Conservation (phyloP, 768 basidiomycete species). For the Coprinopsis cinerea region DNA sequence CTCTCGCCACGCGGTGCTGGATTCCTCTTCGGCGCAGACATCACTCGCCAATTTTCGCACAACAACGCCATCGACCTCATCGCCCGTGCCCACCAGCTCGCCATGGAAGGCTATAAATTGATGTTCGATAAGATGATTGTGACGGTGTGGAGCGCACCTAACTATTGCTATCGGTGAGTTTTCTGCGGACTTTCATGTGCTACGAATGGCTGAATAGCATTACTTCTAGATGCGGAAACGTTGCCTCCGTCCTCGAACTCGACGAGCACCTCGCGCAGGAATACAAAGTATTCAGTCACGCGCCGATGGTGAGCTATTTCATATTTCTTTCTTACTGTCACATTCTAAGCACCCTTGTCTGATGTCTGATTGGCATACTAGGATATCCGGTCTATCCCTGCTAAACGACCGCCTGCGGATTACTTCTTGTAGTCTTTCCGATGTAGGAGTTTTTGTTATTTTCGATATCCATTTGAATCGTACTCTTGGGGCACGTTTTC, state of each 20-base stretch:
- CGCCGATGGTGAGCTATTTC: constrained; percentile 59
- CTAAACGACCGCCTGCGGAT: constrained; percentile 81
- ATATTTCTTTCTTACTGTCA: constrained; percentile 5
- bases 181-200: background rate
- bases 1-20: constrained; percentile 97
- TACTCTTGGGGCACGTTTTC: too few relatives aligned
- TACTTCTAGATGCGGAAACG: constrained; percentile 78
- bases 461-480: too few relatives aligned
- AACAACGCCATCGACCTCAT: constrained; percentile 92
- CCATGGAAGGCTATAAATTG: constrained; percentile 95
- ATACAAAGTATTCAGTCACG: constrained; percentile 93
- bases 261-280: constrained; percentile 91
- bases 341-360: constrained; percentile 4
- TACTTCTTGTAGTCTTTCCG: constrained; percentile 61
- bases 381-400: constrained; percentile 79
- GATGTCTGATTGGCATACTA: constrained; percentile 20
- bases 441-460: too few relatives aligned
- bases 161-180: constrained; percentile 92
- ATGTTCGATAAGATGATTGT: constrained; percentile 96
- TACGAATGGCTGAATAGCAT: background rate
- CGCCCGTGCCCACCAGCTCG: constrained; percentile 94
- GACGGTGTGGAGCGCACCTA: constrained; percentile 97
- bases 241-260: constrained; percentile 89
- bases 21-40: constrained; percentile 90
- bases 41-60: constrained; percentile 85